Evolutionary conservation across 2,329 filamentous ascomycete species (phyloP).

Genomic region (Fusarium compactum): DNA sequence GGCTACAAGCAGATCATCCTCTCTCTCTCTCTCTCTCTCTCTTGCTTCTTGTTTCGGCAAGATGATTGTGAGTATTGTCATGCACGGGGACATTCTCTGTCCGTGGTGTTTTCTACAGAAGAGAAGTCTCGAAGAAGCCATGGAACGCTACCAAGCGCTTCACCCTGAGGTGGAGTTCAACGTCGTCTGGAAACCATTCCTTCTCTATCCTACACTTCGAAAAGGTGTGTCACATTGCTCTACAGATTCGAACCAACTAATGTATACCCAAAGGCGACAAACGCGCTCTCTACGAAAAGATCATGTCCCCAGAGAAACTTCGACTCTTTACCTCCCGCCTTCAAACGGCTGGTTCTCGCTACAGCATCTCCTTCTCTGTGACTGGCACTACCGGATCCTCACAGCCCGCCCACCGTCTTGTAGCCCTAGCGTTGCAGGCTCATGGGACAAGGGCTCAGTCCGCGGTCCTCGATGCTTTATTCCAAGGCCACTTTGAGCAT

Average conservation of each 20-base stretch:
- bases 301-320: constrained; percentile 47
- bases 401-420: constrained; percentile 61
- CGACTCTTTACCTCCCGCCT: constrained; percentile 50
- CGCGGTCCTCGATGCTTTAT: constrained; percentile 57
- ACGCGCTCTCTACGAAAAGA: constrained; percentile 52
- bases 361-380: constrained; percentile 57
- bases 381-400: constrained; percentile 59
- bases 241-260: not conserved
- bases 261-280: constrained; percentile 49
- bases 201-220: constrained; percentile 56
- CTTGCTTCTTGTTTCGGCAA: not conserved
- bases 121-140: constrained; percentile 60
- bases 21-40: not conserved
- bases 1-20: not conserved
- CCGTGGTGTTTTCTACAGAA: constrained; percentile 66
- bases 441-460: constrained; percentile 53
- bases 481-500: constrained; percentile 57
- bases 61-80: constrained; percentile 54
- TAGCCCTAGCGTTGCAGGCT: constrained; percentile 55
- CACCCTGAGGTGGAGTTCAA: constrained; percentile 61
- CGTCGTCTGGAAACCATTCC: constrained; percentile 61
- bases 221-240: constrained; percentile 34
- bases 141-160: constrained; percentile 54
- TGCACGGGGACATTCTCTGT: constrained; percentile 64
- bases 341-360: constrained; percentile 48